Base-by-base conservation (phyloP, 2,329 filamentous ascomycete genomes). In the Talaromyces sp. region DNA sequence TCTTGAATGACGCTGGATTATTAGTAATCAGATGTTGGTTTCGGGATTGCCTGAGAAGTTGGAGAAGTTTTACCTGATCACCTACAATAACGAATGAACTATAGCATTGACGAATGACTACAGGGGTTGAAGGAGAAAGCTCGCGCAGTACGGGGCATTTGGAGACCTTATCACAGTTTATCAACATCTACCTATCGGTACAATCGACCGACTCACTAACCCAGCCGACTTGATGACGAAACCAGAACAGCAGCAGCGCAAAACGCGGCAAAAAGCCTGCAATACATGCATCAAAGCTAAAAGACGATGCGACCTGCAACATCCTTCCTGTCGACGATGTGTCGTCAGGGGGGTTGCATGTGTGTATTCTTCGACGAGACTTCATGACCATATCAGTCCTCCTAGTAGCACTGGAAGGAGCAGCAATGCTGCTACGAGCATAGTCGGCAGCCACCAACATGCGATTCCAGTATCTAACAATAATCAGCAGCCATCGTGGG, bases 261-360 rank as follows among this genome's bases (percentile, higher is more conserved):
- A 41, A 56, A 56, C 57, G 5, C 53, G 57, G 7, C 57, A 53
- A 35, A 59, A 59, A 11, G 57, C 57, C 28, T 59, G 57, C 31
- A 59, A 41, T 37, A 37, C 57, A n/a, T 59, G 57, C 53, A 59
- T 46, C 28, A 59, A 56, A 22, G 45, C 52, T 9, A 59, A 59
- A 25, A 17, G 57, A 21, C 52, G 52, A 31, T 59, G 57, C 53
- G 57, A 59, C n/a, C 17, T 59, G 46, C 53, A 51, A 6, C 57
- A 59, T 46, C 57, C 57, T 11, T 54, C 57, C 17, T 59, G 57
- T 46, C 57, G 57, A n/a, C 57, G 57, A 22, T 59, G 57, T 17
- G 35, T 43, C 6, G 37, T 52, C 11, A 56, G 36, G 31, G 39
- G 45, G 2, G 40, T 43, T 5, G n/a, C 48, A 13, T 59, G 57